These are phyloP conservation scores for Micractinium conductrix DNA, from an alignment of 139 green algal genomes.

Conservation along the genomic window DNA sequence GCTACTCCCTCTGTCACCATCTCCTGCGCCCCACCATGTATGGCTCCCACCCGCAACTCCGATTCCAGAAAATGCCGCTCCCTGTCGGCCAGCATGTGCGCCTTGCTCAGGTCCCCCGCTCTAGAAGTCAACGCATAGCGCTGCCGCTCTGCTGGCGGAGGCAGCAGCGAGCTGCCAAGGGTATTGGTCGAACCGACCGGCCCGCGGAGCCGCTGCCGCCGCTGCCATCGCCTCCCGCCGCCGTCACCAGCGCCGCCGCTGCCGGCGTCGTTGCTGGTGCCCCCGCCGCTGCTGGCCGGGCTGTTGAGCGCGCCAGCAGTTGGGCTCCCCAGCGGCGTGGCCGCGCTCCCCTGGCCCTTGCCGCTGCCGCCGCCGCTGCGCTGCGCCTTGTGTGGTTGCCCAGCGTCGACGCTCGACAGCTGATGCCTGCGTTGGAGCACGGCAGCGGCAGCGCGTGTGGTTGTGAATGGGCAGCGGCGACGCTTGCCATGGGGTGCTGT, in stretches of 20 bases:
- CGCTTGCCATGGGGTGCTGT: no score
- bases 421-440: no score
- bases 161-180: not conserved
- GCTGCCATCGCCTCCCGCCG: no score
- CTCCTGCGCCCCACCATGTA: no score
- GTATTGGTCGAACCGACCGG: no score
- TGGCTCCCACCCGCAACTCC: not conserved
- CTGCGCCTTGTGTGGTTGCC: no score
- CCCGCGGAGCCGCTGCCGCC: not conserved
- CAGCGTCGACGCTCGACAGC: no score
- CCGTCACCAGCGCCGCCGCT: not conserved
- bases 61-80: conserved; percentile 9
- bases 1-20: no score
- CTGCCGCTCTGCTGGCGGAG: not conserved
- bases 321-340: not conserved
- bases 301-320: not conserved
- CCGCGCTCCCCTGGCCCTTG: not conserved
- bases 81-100: conserved; percentile 11
- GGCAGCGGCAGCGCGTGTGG: no score
- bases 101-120: not conserved
- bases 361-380: not conserved
- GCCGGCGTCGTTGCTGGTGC: not conserved
- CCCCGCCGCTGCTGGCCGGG: not conserved
- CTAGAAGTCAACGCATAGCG: not conserved
- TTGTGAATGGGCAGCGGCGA: no score